These are phyloP conservation scores for Amphibolis antarctica DNA, from an alignment of 106 monocot genomes.

Conservation along the genomic window DNA sequence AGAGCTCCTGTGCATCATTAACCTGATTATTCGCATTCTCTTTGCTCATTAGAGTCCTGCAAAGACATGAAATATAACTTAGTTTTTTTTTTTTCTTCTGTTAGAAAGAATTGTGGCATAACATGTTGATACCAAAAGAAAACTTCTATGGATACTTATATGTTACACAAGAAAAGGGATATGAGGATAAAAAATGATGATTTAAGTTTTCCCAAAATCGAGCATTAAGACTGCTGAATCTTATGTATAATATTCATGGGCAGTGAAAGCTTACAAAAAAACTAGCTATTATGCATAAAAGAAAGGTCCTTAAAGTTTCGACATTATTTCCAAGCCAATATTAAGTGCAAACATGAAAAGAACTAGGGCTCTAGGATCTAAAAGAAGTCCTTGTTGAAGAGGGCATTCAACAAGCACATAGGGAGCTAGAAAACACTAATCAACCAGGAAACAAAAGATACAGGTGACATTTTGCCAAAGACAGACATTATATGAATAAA, in stretches of 20 bases:
- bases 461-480: too few relatives aligned
- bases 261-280: background rate
- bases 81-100: conserved; percentile 6
- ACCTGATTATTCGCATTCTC: conserved; percentile 16
- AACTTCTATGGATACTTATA: too few relatives aligned
- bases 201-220: background rate
- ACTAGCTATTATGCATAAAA: background rate
- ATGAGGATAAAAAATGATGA: background rate
- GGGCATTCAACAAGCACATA: too few relatives aligned
- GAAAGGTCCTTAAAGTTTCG: background rate
- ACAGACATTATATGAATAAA: too few relatives aligned
- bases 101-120: too few relatives aligned
- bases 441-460: too few relatives aligned
- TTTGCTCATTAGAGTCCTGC: conserved; percentile 50
- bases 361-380: too few relatives aligned
- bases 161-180: too few relatives aligned
- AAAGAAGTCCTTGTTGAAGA: too few relatives aligned
- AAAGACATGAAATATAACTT: background rate
- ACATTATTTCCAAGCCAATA: background rate
- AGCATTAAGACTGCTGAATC: background rate
- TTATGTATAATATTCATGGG: too few relatives aligned
- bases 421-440: too few relatives aligned
- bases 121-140: too few relatives aligned
- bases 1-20: conserved; percentile 12
- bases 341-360: background rate